Evolutionary conservation across 106 monocot species (phyloP), one percentile per base, ranked within the genome.

Genomic region (Chionographis japonica): DNA sequence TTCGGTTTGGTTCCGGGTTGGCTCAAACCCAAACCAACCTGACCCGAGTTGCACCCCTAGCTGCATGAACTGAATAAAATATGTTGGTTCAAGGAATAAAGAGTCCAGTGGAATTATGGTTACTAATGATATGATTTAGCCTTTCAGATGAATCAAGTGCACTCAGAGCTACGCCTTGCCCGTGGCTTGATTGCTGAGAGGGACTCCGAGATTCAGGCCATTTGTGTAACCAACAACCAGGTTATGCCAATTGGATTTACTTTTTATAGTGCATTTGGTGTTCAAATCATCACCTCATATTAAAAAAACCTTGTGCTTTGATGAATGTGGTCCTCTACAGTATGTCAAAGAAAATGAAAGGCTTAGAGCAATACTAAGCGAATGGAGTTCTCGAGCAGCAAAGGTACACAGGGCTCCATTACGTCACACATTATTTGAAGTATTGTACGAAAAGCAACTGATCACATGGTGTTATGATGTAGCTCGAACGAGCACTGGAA

Each of bases 331-430:
- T 59, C 16, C 55, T 12, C 6, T 69, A 63, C 71, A 97, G 97
- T 97, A 97, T 77, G 72, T 97, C 13, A 87, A 92, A 79, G 97
- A 97, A 72, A 92, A 97, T 68, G 92, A 97, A 74, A 92, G 97
- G 67, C 66, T 97, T 10, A 86, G 92, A 89, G 92, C 78, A 17
- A 97, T 97, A 72, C 75, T 97, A 54, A 78, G 82, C 52, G 97
- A 97, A 85, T 97, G 97, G 97, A 97, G 97, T 64, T 80, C 92
- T 78, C 74, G 92, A 80, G 86, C 92, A 59, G 97, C 97, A 9
- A 92, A 97, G 97, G 97, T 97, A 80, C 41, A 58, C 41, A 27
- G 3, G 3, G 4, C 19, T 50, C 16, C 60, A 12, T 27, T 27
- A 27, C 27, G 27, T 27, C 27, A 27, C 27, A 27, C 27, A 27